Evolutionary conservation across 129 eudicot species (phyloP).

Genomic region (Cynara cardunculus): DNA sequence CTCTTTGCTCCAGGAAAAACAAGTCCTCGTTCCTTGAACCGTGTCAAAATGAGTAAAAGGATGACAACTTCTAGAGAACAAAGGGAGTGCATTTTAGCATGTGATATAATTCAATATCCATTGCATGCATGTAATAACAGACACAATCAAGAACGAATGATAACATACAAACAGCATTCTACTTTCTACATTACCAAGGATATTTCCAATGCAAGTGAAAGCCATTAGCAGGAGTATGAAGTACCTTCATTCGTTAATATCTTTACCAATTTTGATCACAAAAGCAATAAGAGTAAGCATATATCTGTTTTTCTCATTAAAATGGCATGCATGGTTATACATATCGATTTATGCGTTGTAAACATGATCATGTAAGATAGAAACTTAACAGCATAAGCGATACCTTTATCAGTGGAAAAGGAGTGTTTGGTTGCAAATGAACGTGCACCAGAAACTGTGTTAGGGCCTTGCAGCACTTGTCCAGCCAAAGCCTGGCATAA

Average conservation of each 20-base stretch:
- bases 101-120: neutral
- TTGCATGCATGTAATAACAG: neutral
- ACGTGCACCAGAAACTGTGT: constrained; percentile 39
- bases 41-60: neutral
- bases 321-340: neutral
- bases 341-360: neutral
- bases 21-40: neutral
- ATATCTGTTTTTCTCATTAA: neutral
- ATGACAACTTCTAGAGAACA: neutral
- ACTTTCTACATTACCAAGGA: neutral
- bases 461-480: constrained; percentile 49
- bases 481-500: constrained; percentile 49
- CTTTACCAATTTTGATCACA: neutral
- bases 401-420: constrained; percentile 89
- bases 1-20: neutral
- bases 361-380: neutral
- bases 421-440: constrained; percentile 84
- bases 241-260: neutral
- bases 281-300: neutral
- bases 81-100: neutral
- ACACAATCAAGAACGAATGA: neutral
- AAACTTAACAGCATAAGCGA: constrained; percentile 3
- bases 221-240: neutral
- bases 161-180: neutral
- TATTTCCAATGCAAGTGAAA: neutral